Conservation (phyloP, 2,329 filamentous ascomycete species). For the Reticulascus tulasneorum region DNA sequence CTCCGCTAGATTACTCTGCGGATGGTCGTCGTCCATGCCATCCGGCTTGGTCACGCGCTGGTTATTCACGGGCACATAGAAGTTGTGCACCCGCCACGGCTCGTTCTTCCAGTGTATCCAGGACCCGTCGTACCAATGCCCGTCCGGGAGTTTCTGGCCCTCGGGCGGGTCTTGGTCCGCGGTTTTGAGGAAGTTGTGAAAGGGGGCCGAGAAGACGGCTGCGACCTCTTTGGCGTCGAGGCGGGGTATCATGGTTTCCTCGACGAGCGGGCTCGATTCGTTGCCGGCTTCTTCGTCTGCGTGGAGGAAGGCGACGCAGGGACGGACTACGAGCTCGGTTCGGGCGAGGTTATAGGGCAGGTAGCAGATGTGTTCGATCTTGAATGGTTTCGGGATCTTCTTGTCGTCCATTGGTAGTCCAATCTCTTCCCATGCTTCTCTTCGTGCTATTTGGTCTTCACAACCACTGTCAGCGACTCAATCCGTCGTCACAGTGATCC, state of each 20-base stretch:
- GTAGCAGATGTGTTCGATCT: conserved; percentile 81
- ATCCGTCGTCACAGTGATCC: not conserved
- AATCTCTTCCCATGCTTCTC: conserved; percentile 92
- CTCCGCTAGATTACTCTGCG: conserved; percentile 39
- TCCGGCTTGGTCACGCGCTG: conserved; percentile 63
- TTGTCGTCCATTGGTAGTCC: conserved; percentile 71
- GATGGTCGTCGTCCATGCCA: conserved; percentile 23
- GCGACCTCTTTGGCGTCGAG: conserved; percentile 89
- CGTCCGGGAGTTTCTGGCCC: conserved; percentile 37
- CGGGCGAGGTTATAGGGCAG: conserved; percentile 72
- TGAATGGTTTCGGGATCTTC: conserved; percentile 71
- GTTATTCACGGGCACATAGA: conserved; percentile 76
- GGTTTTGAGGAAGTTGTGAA: conserved; percentile 72
- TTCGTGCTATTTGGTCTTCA: conserved; percentile 74
- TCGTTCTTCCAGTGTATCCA: conserved; percentile 78
- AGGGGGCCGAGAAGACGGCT: conserved; percentile 86
- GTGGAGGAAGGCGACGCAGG: conserved; percentile 75
- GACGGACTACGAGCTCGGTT: conserved; percentile 70
- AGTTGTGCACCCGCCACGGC: conserved; percentile 86
- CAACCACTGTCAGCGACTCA: not conserved
- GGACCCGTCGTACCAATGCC: conserved; percentile 77
- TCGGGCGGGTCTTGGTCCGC: conserved; percentile 48
- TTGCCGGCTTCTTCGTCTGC: conserved; percentile 41
- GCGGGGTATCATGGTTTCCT: conserved; percentile 70
- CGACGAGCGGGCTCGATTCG: conserved; percentile 41